phyloP scores from a whole-genome alignment of 1,284 basidiomycete genomes.

The Cutaneotrichosporon cavernicola region DNA sequence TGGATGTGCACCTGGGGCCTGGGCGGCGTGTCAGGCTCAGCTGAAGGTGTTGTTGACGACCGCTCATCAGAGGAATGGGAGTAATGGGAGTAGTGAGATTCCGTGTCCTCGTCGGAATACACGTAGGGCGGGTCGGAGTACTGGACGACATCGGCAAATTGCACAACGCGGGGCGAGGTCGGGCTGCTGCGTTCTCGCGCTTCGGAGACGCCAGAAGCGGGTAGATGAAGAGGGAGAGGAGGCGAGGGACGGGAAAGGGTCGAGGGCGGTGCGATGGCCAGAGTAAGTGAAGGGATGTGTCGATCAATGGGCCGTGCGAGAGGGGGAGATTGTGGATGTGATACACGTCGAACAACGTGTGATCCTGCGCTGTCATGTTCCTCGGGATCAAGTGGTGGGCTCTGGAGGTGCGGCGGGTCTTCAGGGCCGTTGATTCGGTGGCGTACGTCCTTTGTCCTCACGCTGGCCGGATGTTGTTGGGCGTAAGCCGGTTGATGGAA shows the following conservation, averaged over 20 bases:
- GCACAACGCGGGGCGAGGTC: conserved; percentile 6
- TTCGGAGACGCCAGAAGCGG: not conserved
- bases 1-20: not conserved
- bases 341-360: not conserved
- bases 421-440: not conserved
- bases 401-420: not conserved
- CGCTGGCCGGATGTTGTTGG: not conserved
- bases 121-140: not conserved
- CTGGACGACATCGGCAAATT: conserved; percentile 2
- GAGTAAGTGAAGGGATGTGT: not conserved
- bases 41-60: not conserved
- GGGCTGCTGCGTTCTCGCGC: not conserved
- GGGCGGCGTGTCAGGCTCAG: conserved; percentile 1
- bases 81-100: not conserved
- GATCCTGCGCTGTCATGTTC: not conserved
- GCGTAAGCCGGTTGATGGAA: not conserved
- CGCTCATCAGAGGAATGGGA: not conserved
- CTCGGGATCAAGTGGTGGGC: not conserved
- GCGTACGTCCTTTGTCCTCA: not conserved
- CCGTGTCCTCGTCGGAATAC: conserved; percentile 6
- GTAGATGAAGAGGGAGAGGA: not conserved
- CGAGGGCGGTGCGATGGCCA: conserved; percentile 2
- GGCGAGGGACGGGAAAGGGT: not conserved
- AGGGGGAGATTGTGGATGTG: not conserved
- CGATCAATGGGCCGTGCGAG: conserved; percentile 2